phyloP scores from a whole-genome alignment of 225 moss, liverwort and hornwort species.

The Takakia lepidozioides region DNA sequence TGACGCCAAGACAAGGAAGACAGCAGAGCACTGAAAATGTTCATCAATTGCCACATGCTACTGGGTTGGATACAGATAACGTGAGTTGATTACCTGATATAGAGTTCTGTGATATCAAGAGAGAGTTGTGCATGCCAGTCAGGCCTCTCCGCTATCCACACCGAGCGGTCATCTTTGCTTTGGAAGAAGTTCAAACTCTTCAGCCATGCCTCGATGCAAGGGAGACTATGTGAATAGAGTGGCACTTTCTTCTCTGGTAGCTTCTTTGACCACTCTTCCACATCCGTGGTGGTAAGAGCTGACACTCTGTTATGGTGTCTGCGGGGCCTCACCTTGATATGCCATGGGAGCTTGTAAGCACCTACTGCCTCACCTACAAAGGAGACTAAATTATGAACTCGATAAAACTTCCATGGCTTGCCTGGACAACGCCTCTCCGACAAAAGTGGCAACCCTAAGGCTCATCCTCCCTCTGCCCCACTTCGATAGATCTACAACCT shows the following conservation, averaged over 20 bases:
- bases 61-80: background rate
- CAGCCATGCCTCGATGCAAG: conserved; percentile 90
- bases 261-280: conserved; percentile 59
- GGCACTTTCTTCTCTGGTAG: conserved; percentile 89
- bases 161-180: conserved; percentile 67
- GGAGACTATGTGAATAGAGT: conserved; percentile 87
- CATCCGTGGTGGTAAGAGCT: conserved; percentile 16
- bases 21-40: too few species aligned
- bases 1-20: too few species aligned
- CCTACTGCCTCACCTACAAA: conserved; percentile 1
- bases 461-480: too few species aligned
- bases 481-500: too few species aligned
- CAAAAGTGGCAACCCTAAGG: too few species aligned
- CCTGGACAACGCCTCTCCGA: too few species aligned
- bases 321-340: background rate
- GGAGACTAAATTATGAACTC: too few species aligned
- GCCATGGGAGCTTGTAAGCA: background rate
- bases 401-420: too few species aligned
- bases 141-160: conserved; percentile 69
- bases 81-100: conserved; percentile 54
- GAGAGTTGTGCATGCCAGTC: conserved; percentile 97
- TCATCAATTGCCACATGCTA: too few species aligned
- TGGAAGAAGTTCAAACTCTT: conserved; percentile 68
- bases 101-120: conserved; percentile 76
- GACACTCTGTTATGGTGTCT: conserved; percentile 12